These are phyloP conservation scores for Pneumocystis canis DNA, from an alignment of 1,139 yeast species.

Conservation along the genomic window DNA sequence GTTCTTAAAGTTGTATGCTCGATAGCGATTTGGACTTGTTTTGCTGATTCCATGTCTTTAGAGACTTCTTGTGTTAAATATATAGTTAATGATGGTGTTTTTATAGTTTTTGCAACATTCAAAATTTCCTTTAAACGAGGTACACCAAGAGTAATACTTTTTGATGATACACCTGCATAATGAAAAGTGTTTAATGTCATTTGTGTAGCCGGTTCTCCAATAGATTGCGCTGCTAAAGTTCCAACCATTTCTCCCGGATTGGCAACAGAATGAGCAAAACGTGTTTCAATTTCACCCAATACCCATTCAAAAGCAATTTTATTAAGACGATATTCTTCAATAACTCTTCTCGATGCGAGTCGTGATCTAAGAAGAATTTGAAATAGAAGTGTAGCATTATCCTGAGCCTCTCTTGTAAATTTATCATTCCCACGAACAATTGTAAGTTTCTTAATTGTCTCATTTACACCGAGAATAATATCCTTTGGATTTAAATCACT, in stretches of 20 bases:
- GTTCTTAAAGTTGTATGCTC: conserved; percentile 91
- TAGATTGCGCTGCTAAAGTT: conserved; percentile 96
- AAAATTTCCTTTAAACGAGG: conserved; percentile 98
- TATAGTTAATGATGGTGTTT: conserved; percentile 95
- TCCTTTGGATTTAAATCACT: conserved; percentile 79
- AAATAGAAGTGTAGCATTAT: conserved; percentile 78
- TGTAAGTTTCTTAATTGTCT: conserved; percentile 47
- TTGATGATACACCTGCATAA: conserved; percentile 98
- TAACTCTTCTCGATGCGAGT: conserved; percentile 75
- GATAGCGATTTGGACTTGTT: conserved; percentile 87
- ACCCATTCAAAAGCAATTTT: conserved; percentile 91
- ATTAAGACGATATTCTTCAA: conserved; percentile 78
- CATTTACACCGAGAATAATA: conserved; percentile 58
- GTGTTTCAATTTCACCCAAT: conserved; percentile 81
- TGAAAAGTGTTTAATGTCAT: conserved; percentile 99
- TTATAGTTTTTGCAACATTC: conserved; percentile 94
- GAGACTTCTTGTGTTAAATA: conserved; percentile 71
- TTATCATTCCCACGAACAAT: conserved; percentile 75
- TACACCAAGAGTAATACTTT: conserved; percentile 97
- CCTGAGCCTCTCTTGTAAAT: conserved; percentile 72
- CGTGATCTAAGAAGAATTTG: conserved; percentile 86
- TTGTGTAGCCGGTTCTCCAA: conserved; percentile 99
- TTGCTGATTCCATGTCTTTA: conserved; percentile 80
- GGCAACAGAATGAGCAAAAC: conserved; percentile 81
- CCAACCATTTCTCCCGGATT: conserved; percentile 99